These are phyloP conservation scores for Phalaenopsis aphrodite DNA, from an alignment of 106 monocot species.

Conservation along the genomic window DNA sequence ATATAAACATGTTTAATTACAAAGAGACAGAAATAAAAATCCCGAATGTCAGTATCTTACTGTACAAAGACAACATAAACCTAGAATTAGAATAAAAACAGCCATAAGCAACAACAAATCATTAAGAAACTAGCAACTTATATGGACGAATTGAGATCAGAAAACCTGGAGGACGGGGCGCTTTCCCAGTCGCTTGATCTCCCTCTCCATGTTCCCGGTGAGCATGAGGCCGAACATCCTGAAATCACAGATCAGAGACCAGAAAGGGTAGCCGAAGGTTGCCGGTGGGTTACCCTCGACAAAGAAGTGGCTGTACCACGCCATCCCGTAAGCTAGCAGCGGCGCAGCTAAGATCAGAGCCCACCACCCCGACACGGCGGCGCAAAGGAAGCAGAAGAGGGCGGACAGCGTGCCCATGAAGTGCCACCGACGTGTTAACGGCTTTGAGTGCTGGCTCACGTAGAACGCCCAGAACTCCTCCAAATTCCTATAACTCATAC, in stretches of 20 bases:
- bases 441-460: conserved; percentile 25
- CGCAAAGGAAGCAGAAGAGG: conserved; percentile 29
- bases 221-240: conserved; percentile 82
- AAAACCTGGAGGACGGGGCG: conserved; percentile 34
- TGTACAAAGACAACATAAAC: neutral
- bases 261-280: conserved; percentile 64
- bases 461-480: conserved; percentile 8
- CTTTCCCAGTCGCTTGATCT: conserved; percentile 84
- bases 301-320: conserved; percentile 87
- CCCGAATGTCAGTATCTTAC: neutral
- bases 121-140: neutral
- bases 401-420: conserved; percentile 53
- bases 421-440: conserved; percentile 65
- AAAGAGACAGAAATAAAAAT: neutral
- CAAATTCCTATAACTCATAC: conserved; percentile 2
- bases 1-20: neutral
- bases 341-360: conserved; percentile 38
- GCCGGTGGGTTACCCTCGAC: conserved; percentile 66
- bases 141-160: neutral
- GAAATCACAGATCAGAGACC: conserved; percentile 67
- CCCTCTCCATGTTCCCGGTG: conserved; percentile 63
- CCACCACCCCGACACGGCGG: conserved; percentile 19
- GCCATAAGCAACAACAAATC: neutral
- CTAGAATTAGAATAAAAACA: too few species aligned
- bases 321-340: conserved; percentile 45